Base-by-base conservation (phyloP, 306 rosid species). In the Clitoria ternatea region DNA sequence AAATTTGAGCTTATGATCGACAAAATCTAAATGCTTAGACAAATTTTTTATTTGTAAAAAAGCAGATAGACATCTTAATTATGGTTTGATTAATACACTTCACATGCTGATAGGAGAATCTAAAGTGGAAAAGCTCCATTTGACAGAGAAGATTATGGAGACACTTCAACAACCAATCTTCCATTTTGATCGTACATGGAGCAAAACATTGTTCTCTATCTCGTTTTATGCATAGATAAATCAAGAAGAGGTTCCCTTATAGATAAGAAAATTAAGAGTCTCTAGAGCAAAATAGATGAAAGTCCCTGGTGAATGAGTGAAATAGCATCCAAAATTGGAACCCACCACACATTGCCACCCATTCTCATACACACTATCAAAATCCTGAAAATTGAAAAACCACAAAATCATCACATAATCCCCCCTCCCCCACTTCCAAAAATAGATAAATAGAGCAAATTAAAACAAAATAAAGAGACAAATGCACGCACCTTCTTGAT, bases 261-360 rank as follows among this genome's bases (percentile, higher is more conserved):
- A 92, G 78, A 89, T 82, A 2, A 92, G 96, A 59, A 92, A 92
- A 66, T 87, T 76, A 78, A 87, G 90, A 39, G 90, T 78, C 87
- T 82, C 96, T 1, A 92, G 57, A 18, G 96, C 66, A 79, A 90
- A 92, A 54, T 87, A 92, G 30, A 89, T 86, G 81, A 92, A 92
- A 80, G 80, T 81, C 55, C 88, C 91, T 0, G 81, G 81, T 5
- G 88, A 30, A 77, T 88, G 96, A 11, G 88, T 86, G 82, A 90
- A 90, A 79, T 85, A 90, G 32, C 96, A 72, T 33, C 98, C 96
- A 52, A 92, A 90, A 66, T 80, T 88, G 36, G 91, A 82, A 70
- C 96, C 96, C 66, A 90, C 91, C 65, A 88, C 96, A 69, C 92
- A 92, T 70, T 88, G 96, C 96, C 98, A 92, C 14, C 98, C 92